Base-by-base conservation (phyloP, 2,329 filamentous ascomycete species). In the Aspergillus novofumigatus region DNA sequence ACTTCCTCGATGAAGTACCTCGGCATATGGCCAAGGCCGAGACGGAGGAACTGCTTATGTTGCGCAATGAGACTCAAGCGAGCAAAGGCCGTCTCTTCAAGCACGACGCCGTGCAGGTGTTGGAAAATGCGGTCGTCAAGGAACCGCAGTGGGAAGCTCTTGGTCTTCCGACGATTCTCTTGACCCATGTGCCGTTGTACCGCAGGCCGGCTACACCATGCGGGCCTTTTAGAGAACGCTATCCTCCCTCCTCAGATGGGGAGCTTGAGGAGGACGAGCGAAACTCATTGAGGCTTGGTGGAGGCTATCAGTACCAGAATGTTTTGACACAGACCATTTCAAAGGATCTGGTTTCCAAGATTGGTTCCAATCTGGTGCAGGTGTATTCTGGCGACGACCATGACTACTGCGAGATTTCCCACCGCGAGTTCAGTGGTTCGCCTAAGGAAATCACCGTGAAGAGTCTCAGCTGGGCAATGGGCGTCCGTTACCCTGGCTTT, bases 351-450 rank as follows among this genome's bases (percentile, higher is more conserved):
- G 78, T 96, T 45, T 82, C 87, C 58, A 90, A 87, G 61, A 81
- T 96, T 35, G 92, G 91, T 0, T 68, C 74, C 35, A 90, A 94
- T 60, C 85, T 97, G 11, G 81, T 85, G 3, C 89, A 94, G 62
- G 89, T 92, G 47, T 99, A 97, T 70, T 96, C 92, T 0, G 94
- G 94, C 10, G 94, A 99, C 67, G 94, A 99, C 69, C 94, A 99
- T 77, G 94, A 99, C 77, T 97, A 97, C 77, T 99, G 94, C 76
- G 92, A 96, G 68, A 78, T 97, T 6, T 81, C 87, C 0, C 94
- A 99, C 73, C 85, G 86, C 2, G 81, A 84, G 20, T 85, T 87
- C 58, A 86, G 86, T 61, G 82, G 81, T 35, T 77, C 79, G 0
- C 82, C 80, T 4, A 83, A 81, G 26, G 94, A 99, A 72, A 95